Base-by-base conservation (phyloP, 2,329 filamentous ascomycete species). In the Berkeleyomyces rouxiae region DNA sequence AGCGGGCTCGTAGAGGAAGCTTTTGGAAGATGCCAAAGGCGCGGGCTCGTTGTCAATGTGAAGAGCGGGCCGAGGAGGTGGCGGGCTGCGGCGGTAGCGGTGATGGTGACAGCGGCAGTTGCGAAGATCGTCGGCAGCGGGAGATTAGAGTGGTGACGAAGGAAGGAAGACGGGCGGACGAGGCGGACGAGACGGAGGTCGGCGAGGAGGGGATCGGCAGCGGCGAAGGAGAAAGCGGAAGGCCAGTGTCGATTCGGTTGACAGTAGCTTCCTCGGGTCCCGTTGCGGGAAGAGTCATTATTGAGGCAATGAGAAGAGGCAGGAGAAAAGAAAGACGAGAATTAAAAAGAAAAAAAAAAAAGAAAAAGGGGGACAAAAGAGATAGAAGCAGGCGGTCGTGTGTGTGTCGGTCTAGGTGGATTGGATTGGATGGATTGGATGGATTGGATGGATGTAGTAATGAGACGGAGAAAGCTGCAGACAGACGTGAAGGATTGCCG, bases 11-110 rank as follows among this genome's bases (percentile, higher is more conserved):
- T 43, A 61, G 58, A 43, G 51, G 49, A 51, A 64, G 53, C 51
- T 64, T 64, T 42, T 64, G 62, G 44, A 64, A 61, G 37, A 64
- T 44, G 33, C 62, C 58, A 60, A 64, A 61, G 55, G 62, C 62
- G 51, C 62, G 62, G 51, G 62, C 51, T 64, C 62, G 62, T 64
- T 64, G 62, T 64, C 62, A 64, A 64, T 61, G 31, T 6, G 58
- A 58, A 61, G 36, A 57, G 31, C 51, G 49, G 31, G 62, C 37
- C 2, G 62, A 44, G 2, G 58, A 43, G 6, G 55, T 31, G 58
- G 55, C 13, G 23, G 55, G 1, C 16, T 43, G 23, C 3, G 53
- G 44, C n/a, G 33, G 53, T 23, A 16, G 16, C 16, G 53, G 51
- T 16, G 43, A 42, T 23, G 58, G 39, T 33, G 58, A 46, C 2